phyloP scores from a whole-genome alignment of 2,329 filamentous ascomycete genomes.

The Mollisiaceae sp. region DNA sequence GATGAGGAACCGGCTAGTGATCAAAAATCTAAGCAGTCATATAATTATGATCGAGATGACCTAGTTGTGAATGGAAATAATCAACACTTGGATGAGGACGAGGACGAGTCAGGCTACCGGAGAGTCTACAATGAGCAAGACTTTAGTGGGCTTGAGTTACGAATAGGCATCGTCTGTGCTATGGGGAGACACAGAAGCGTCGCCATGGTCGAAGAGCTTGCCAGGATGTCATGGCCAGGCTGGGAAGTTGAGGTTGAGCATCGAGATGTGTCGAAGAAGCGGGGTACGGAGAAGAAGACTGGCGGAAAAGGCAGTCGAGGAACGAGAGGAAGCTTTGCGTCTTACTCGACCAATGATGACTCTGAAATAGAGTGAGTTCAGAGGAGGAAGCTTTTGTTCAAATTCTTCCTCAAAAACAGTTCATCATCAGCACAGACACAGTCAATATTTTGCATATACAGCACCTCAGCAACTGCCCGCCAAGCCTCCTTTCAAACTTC shows the following conservation, averaged over 20 bases:
- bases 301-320: constrained; percentile 21
- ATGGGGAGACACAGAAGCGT: constrained; percentile 35
- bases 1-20: not conserved
- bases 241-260: constrained; percentile 30
- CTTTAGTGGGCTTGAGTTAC: constrained; percentile 11
- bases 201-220: constrained; percentile 31
- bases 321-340: constrained; percentile 15
- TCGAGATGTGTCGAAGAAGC: constrained; percentile 28
- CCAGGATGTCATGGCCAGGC: constrained; percentile 28
- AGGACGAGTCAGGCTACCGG: constrained; percentile 6
- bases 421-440: not conserved
- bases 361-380: not conserved
- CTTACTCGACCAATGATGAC: constrained; percentile 11
- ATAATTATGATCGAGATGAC: not conserved
- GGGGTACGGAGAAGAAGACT: constrained; percentile 17
- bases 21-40: not conserved
- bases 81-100: constrained; percentile 5
- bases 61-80: not conserved
- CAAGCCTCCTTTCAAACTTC: constrained; percentile 25
- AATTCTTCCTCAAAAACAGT: not conserved
- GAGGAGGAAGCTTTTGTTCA: not conserved
- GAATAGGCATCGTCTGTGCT: constrained; percentile 29
- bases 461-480: constrained; percentile 28
- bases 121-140: constrained; percentile 8
- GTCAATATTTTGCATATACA: constrained; percentile 2